These are phyloP conservation scores for Sclerotinia glacialis DNA, from an alignment of 2,329 filamentous ascomycete genomes.

Conservation along the genomic window DNA sequence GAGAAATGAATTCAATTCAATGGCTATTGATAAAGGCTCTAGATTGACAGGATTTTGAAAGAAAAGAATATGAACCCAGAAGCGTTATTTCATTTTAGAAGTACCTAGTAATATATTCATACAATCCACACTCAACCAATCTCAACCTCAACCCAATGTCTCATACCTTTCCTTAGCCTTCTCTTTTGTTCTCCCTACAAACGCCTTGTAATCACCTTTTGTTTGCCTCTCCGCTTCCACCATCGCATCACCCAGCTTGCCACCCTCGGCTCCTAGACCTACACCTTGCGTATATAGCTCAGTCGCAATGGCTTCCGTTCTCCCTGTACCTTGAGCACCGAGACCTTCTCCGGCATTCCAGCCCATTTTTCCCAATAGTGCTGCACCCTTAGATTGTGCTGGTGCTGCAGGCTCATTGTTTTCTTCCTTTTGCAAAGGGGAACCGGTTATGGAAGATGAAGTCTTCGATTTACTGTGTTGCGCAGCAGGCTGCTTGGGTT, in stretches of 20 bases:
- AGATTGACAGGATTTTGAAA: too few species aligned
- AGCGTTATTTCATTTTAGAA: background rate
- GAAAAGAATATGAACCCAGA: background rate
- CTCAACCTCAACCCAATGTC: conserved; percentile 45
- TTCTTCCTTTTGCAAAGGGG: conserved; percentile 40
- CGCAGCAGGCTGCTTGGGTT: conserved; percentile 52
- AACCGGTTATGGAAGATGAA: conserved; percentile 23
- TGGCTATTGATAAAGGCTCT: too few species aligned
- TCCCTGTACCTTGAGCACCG: conserved; percentile 60
- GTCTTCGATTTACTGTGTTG: conserved; percentile 41
- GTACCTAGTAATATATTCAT: background rate
- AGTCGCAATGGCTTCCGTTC: conserved; percentile 62
- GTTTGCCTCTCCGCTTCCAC: conserved; percentile 62
- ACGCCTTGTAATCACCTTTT: conserved; percentile 57
- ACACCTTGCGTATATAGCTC: conserved; percentile 66
- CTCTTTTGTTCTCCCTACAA: conserved; percentile 62
- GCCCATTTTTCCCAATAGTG: conserved; percentile 70
- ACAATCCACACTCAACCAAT: background rate
- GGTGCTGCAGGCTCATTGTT: conserved; percentile 41
- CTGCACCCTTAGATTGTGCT: conserved; percentile 59
- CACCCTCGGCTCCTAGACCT: conserved; percentile 65
- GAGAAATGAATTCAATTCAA: too few species aligned
- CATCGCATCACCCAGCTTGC: conserved; percentile 66
- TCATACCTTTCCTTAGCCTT: conserved; percentile 65
- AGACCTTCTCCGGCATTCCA: conserved; percentile 65